Conservation (phyloP, 192 early-diverging fungal species). For the Podochytrium sp. region DNA sequence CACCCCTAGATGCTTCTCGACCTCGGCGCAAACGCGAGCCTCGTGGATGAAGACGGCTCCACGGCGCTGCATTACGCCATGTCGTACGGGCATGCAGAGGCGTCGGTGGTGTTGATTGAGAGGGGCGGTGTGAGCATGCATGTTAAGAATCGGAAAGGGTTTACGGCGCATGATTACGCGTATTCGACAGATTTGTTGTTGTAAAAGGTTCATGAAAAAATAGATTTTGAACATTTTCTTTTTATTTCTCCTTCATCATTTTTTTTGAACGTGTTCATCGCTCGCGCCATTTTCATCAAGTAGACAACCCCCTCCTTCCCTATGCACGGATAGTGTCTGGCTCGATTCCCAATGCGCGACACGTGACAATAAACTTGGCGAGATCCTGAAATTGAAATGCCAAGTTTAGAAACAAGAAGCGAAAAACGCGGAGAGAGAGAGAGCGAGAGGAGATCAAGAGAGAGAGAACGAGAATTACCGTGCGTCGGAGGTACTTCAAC, state of each 20-base stretch:
- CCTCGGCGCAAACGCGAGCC: conserved; percentile 47
- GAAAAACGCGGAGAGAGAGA: neutral
- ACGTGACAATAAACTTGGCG: conserved; percentile 50
- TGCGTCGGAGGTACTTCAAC: conserved; percentile 86
- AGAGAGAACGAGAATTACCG: conserved; percentile 34
- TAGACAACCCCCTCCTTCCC: neutral
- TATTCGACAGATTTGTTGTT: conserved; percentile 45
- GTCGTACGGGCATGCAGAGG: conserved; percentile 50
- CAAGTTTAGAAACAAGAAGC: conserved; percentile 1
- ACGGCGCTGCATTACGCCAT: conserved; percentile 53
- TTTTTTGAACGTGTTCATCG: neutral
- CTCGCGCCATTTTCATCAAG: neutral
- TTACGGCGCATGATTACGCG: conserved; percentile 55
- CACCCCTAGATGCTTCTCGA: conserved; percentile 40
- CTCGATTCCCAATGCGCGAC: conserved; percentile 51
- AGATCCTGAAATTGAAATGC: conserved; percentile 43
- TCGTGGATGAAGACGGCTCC: conserved; percentile 49
- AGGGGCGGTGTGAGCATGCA: conserved; percentile 43
- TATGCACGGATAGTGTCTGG: conserved; percentile 47
- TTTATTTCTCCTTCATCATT: conserved; percentile 21
- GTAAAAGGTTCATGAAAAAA: neutral
- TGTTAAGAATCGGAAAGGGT: conserved; percentile 46
- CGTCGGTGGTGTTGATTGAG: conserved; percentile 47
- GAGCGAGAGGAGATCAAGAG: neutral
- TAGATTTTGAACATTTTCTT: conserved; percentile 46